Conservation (phyloP, 148 eudicot genomes). For the Camellia sinensis region DNA sequence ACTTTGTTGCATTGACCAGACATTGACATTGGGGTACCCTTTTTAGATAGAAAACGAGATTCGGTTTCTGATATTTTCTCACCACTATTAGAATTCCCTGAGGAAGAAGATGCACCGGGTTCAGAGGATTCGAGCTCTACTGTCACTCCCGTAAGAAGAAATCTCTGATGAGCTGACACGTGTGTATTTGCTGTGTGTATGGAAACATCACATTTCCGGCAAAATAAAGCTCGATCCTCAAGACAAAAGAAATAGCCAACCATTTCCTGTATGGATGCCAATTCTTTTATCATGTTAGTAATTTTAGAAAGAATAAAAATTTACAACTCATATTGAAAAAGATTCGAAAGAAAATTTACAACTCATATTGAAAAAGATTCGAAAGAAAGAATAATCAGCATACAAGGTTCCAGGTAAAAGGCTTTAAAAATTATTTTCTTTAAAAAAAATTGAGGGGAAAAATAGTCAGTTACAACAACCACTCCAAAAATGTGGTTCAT, state of each 20-base stretch:
- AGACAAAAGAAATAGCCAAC: conserved; percentile 92
- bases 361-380: conserved; percentile 3
- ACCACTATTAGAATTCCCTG: conserved; percentile 41
- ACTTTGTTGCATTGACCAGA: conserved; percentile 31
- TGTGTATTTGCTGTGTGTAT: conserved; percentile 69
- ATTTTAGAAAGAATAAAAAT: neutral
- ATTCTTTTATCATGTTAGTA: conserved; percentile 1
- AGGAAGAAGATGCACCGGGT: conserved; percentile 51
- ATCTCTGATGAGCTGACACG: conserved; percentile 79
- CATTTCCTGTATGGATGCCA: conserved; percentile 55
- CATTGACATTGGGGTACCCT: conserved; percentile 29
- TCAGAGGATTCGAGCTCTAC: conserved; percentile 69
- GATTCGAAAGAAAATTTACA: neutral
- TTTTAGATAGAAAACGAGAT: conserved; percentile 31
- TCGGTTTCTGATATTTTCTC: conserved; percentile 48
- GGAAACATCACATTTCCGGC: conserved; percentile 86
- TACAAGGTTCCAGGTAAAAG: neutral
- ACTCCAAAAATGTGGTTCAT: neutral
- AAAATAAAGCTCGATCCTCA: conserved; percentile 89
- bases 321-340: conserved; percentile 9
- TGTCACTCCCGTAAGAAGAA: conserved; percentile 86
- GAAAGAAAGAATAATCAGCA: neutral
- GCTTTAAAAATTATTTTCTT: neutral
- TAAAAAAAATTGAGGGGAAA: neutral
- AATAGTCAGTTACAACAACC: neutral